phyloP scores from a whole-genome alignment of 1,284 basidiomycete species.

The Ustilago cynodontis region DNA sequence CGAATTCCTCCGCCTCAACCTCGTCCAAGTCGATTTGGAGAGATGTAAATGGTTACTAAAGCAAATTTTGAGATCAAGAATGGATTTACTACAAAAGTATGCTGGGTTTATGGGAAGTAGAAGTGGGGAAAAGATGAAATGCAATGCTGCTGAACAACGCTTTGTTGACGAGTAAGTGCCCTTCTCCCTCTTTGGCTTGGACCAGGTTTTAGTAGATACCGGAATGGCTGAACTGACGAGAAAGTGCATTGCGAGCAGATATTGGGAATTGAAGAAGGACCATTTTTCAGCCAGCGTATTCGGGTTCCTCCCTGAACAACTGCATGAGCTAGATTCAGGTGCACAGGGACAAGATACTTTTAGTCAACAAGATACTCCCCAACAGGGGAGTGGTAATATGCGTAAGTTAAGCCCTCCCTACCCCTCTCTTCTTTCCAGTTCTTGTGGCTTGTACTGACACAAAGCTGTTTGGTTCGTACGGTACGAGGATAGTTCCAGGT shows the following conservation, averaged over 20 bases:
- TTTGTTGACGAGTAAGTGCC: slow-evolving; percentile 51
- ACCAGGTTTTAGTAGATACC: too few relatives aligned
- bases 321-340: slow-evolving; percentile 50
- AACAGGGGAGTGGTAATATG: slow-evolving; percentile 48
- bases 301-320: slow-evolving; percentile 55
- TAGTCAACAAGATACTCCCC: slow-evolving; percentile 15
- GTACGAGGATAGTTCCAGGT: slow-evolving; percentile 33
- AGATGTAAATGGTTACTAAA: slow-evolving; percentile 64
- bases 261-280: slow-evolving; percentile 47
- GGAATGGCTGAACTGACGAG: too few relatives aligned
- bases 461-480: not conserved
- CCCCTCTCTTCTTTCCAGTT: not conserved
- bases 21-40: slow-evolving; percentile 68
- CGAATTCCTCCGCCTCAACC: slow-evolving; percentile 63
- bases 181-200: not conserved
- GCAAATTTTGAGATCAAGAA: slow-evolving; percentile 53
- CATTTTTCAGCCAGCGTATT: slow-evolving; percentile 55
- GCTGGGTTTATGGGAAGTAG: slow-evolving; percentile 37
- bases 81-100: slow-evolving; percentile 59
- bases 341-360: slow-evolving; percentile 9
- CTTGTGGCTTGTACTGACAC: not conserved
- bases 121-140: slow-evolving; percentile 27
- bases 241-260: slow-evolving; percentile 46
- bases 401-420: slow-evolving; percentile 31
- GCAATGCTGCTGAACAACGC: slow-evolving; percentile 51